Percentiles rank a stretch among this genome's conserved stretches.
Evolutionary conservation across 1,284 basidiomycete genomes (phyloP).

Genomic region (Pisolithus thermaeus): DNA sequence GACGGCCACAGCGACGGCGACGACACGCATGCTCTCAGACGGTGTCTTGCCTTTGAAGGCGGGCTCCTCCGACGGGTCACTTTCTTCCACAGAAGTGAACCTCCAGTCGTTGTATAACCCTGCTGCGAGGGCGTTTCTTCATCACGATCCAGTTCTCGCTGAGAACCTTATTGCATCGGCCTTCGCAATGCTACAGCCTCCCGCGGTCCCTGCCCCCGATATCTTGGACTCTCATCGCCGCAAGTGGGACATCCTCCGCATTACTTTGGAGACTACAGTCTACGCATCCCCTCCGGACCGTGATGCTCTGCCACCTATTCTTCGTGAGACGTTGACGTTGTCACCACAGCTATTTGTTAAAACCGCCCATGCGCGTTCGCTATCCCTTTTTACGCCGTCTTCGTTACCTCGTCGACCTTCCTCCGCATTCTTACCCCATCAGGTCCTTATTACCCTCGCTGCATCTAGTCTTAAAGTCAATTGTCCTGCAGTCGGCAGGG

Average conservation of each 20-base stretch:
- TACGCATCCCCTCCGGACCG: constrained; percentile 50
- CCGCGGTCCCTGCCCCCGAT: constrained; percentile 35
- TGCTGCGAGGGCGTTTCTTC: constrained; percentile 70
- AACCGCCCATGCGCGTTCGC: constrained; percentile 55
- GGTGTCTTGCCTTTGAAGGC: constrained; percentile 28
- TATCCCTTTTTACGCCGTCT: constrained; percentile 58
- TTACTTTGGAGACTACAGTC: constrained; percentile 72
- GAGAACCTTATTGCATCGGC: constrained; percentile 62
- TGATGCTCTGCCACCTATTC: constrained; percentile 40
- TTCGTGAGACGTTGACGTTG: constrained; percentile 48
- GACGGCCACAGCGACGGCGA: constrained; percentile 15
- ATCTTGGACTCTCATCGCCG: constrained; percentile 49
- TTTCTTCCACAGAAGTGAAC: constrained; percentile 36
- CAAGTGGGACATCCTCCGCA: constrained; percentile 80
- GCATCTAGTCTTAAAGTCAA: constrained; percentile 64
- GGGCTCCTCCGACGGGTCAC: constrained; percentile 1
- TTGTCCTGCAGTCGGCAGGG: constrained; percentile 52
- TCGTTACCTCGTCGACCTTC: constrained; percentile 33
- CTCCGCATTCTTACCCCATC: constrained; percentile 57
- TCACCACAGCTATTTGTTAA: constrained; percentile 55
- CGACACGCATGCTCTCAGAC: constrained; percentile 6
- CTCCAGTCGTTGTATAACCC: constrained; percentile 67
- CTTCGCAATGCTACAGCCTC: constrained; percentile 54
- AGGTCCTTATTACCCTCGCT: constrained; percentile 62
- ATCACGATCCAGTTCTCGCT: constrained; percentile 59